Evolutionary conservation across 805 yeast species (phyloP), one percentile per base, ranked within the genome.

Genomic region (Wickerhamiella allomyrinae): DNA sequence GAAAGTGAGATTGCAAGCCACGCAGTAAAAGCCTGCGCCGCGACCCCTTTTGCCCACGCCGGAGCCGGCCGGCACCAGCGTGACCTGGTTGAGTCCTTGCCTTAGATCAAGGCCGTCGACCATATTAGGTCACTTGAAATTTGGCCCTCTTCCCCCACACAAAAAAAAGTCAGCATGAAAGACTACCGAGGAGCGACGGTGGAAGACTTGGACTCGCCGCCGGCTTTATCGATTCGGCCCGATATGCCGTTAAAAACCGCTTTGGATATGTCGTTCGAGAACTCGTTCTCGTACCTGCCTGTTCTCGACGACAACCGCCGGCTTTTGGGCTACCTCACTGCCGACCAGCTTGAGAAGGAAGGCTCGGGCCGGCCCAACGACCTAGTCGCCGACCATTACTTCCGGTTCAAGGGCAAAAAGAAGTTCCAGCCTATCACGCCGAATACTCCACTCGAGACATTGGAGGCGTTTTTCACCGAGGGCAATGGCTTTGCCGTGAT

Each of bases 1-100:
- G 61, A 74, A 89, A 2, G 89, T 78, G 44, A 83, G 58, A 48
- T 79, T 74, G 59, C 98, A 91, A 1, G 73, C 58, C 9, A 79
- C 81, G 60, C 98, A 91, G 51, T 72, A 72, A 60, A 89, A 89
- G 19, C 96, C 95, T 46, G 83, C 82, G 20, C 81, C 74, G 42
- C 69, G 69, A 41, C 85, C 74, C 46, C 63, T 35, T 50, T 59
- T 41, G 55, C 64, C 62, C 6, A 67, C 49, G 1, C 58, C 51
- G 7, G 61, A 55, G 7, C 58, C 58, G 2, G 58, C 59, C 3
- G 63, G 62, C 19, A 60, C 63, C 13, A 61, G 49, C 14, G 54
- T 52, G 17, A 57, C 57, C 37, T 59, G 49, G 34, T 59, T 60
- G n/a, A 61, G 45, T 25, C 58, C 60, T 25, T 34, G 17, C 50